These are phyloP conservation scores for Vitis cinerea DNA, from an alignment of 164 flowering plant genomes.

Conservation along the genomic window DNA sequence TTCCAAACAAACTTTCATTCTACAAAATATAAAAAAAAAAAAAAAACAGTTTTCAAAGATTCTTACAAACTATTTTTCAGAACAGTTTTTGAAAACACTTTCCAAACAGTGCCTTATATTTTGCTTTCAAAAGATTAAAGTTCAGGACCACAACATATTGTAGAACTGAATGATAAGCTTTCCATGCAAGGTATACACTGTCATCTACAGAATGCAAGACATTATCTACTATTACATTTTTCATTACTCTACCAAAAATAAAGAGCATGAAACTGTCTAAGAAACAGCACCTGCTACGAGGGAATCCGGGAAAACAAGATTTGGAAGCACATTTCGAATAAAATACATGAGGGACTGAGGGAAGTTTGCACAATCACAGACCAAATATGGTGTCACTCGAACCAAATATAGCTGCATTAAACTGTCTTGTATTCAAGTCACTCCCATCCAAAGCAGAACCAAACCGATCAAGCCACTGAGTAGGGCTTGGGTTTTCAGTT, in stretches of 20 bases:
- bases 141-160: no score
- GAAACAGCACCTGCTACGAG: background rate
- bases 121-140: no score
- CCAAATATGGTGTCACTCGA: conserved; percentile 58
- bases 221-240: background rate
- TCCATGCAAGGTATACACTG: no score
- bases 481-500: conserved; percentile 63
- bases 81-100: no score
- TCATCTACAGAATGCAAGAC: no score
- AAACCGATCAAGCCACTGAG: conserved; percentile 87
- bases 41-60: no score
- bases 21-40: no score
- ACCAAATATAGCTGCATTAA: conserved; percentile 58
- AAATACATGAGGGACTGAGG: background rate
- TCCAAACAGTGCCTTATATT: no score
- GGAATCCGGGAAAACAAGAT: background rate
- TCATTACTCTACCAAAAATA: background rate
- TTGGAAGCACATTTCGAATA: background rate
- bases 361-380: conserved; percentile 30
- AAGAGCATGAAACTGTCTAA: background rate
- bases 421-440: conserved; percentile 86
- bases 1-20: no score
- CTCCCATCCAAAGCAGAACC: conserved; percentile 72
- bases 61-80: no score
- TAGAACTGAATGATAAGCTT: no score